Conservation (phyloP, 306 rosid genomes). For the Coriaria nepalensis region DNA sequence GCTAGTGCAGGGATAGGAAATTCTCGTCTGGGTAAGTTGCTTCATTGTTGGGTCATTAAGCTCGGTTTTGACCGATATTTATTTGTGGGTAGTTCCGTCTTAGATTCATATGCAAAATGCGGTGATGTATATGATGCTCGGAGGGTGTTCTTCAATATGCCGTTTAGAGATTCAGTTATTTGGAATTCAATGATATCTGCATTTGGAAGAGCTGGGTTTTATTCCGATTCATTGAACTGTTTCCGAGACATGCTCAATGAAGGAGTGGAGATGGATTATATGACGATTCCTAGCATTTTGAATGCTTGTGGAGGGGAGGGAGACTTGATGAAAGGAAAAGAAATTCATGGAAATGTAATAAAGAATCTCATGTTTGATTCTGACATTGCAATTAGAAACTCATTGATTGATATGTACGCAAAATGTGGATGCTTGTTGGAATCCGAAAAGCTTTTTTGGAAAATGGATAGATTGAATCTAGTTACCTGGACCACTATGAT, state of each 20-base stretch:
- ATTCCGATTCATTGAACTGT: slow-evolving; percentile 29
- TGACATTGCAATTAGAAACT: slow-evolving; percentile 43
- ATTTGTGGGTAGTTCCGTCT: slow-evolving; percentile 34
- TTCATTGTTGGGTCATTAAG: slow-evolving; percentile 41
- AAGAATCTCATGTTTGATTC: slow-evolving; percentile 22
- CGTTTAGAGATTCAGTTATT: slow-evolving; percentile 23
- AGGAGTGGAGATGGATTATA: slow-evolving; percentile 30
- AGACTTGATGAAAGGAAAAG: slow-evolving; percentile 52
- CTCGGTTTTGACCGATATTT: slow-evolving; percentile 41
- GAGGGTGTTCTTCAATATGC: slow-evolving; percentile 32
- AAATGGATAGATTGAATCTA: slow-evolving; percentile 23
- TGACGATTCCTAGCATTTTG: slow-evolving; percentile 52
- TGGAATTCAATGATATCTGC: slow-evolving; percentile 67
- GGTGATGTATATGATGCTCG: slow-evolving; percentile 36
- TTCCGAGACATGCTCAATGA: slow-evolving; percentile 30
- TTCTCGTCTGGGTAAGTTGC: slow-evolving; percentile 27
- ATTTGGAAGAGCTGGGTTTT: slow-evolving; percentile 37
- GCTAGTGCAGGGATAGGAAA: slow-evolving; percentile 24
- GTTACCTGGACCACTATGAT: slow-evolving; percentile 67
- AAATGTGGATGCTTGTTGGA: slow-evolving; percentile 50
- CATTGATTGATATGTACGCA: slow-evolving; percentile 51
- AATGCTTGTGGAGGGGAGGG: slow-evolving; percentile 52
- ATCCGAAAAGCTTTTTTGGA: slow-evolving; percentile 40
- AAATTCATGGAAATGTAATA: slow-evolving; percentile 37
- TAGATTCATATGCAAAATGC: slow-evolving; percentile 42